Base-by-base conservation (phyloP, 2,329 filamentous ascomycete genomes). In the Emmonsiellopsis sp. region DNA sequence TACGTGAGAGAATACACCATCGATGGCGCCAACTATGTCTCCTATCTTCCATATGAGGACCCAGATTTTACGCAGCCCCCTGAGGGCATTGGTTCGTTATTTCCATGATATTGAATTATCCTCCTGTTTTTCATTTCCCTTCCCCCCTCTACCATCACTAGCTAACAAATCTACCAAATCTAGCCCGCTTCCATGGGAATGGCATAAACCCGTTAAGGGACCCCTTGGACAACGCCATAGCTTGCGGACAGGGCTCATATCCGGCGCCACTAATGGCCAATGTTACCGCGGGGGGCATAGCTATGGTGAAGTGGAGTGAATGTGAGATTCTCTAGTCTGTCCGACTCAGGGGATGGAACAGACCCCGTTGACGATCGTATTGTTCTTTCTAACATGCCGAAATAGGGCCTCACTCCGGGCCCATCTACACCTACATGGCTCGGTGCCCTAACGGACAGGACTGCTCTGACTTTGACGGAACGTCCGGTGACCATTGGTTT, bases 391-490 rank as follows among this genome's bases (percentile, higher is more conserved):
- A 26, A 26, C 20, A 26, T 26, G 5, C 20, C 20, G 5, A 20
- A 47, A 16, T 9, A 47, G 44, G 44, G 44, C 44, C 44, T 47
- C 44, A 47, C 32, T 20, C 32, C 8, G 44, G 44, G n/a, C 44
- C 44, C 4, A 47, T 47, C 7, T 47, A 47, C 44, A 47, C 7
- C 44, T 47, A 47, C 30, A 47, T 47, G 44, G 44, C 44, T 31
- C n/a, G 20, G 6, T 47, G 44, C 44, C 44, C 44, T 13, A 47
- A 47, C 30, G 44, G 44, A 47, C n/a, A 30, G 20, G 44, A 47
- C 32, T 47, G 44, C 7, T 47, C 44, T 20, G 44, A 47, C 26
- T 47, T 47, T 16, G 31, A 31, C 15, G 44, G 44, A 5, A 47
- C 44, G 7, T 47, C 44, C 9, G 44, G 44, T 16, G 7, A 47